Evolutionary conservation across 2,329 filamentous ascomycete species (phyloP).

Genomic region (Nigrograna mackinnonii): DNA sequence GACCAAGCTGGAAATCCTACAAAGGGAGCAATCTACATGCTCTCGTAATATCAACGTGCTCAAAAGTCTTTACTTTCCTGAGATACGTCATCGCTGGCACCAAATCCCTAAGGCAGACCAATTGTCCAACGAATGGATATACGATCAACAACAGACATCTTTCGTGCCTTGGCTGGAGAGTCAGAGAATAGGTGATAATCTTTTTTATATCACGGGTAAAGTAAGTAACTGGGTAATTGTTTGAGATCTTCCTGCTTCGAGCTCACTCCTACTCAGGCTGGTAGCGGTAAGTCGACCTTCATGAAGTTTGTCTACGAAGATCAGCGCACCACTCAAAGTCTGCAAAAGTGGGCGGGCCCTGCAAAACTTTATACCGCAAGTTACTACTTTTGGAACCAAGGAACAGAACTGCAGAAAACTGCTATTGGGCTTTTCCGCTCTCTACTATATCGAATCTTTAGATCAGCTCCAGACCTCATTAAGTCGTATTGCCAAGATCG

Average conservation of each 20-base stretch:
- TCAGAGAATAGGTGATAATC: neutral
- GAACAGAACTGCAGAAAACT: constrained; percentile 9
- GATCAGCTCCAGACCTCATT: constrained; percentile 8
- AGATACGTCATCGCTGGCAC: constrained; percentile 7
- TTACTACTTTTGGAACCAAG: constrained; percentile 48
- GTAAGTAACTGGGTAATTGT: too few species aligned
- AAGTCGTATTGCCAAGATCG: constrained; percentile 1
- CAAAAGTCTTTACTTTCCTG: constrained; percentile 8
- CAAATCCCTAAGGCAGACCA: constrained; percentile 6
- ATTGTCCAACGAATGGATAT: constrained; percentile 14
- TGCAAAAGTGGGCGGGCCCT: constrained; percentile 6
- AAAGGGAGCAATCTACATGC: constrained; percentile 6
- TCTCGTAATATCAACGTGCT: constrained; percentile 4
- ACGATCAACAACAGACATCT: constrained; percentile 3
- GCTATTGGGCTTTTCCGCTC: constrained; percentile 12
- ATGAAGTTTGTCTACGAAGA: constrained; percentile 24
- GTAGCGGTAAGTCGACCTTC: constrained; percentile 1
- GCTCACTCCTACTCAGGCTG: too few species aligned
- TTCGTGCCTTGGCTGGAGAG: constrained; percentile 14
- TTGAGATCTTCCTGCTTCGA: too few species aligned
- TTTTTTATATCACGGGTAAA: constrained; percentile 15
- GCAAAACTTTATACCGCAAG: constrained; percentile 25
- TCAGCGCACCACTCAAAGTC: neutral
- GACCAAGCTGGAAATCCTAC: constrained; percentile 10
- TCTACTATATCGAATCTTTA: constrained; percentile 9